phyloP scores from a whole-genome alignment of 2,329 filamentous ascomycete species.

The Claviceps purpurea region DNA sequence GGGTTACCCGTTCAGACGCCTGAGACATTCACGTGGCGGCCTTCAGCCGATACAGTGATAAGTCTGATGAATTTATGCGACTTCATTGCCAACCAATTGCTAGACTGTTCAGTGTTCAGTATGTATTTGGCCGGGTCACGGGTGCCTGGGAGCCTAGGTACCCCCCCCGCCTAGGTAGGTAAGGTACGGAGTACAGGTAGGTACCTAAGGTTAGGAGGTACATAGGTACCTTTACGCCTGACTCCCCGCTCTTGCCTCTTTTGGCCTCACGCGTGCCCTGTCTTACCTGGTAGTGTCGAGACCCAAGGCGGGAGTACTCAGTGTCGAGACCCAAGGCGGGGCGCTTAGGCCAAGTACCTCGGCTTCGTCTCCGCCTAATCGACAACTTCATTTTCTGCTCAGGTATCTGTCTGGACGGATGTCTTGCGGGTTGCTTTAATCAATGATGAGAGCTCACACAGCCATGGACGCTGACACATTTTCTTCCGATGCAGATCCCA shows the following conservation, averaged over 20 bases:
- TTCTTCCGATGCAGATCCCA: slow-evolving; percentile 32
- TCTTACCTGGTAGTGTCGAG: neutral
- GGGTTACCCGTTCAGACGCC: neutral
- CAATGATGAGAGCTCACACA: neutral
- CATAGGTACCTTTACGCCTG: too few species aligned
- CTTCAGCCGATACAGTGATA: neutral
- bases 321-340: neutral
- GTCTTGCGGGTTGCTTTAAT: neutral
- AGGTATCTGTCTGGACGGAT: too few species aligned
- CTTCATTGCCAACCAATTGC: neutral
- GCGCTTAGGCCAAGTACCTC: neutral
- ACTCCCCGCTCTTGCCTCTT: neutral
- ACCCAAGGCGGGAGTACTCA: too few species aligned
- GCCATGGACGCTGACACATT: slow-evolving; percentile 21
- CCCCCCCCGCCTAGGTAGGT: too few species aligned
- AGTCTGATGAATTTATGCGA: neutral
- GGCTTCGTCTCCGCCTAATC: neutral
- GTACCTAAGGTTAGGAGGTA: too few species aligned
- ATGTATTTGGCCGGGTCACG: too few species aligned
- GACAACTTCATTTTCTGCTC: neutral
- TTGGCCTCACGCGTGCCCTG: neutral
- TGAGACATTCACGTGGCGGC: slow-evolving; percentile 3
- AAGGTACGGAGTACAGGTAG: too few species aligned
- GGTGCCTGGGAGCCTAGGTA: too few species aligned
- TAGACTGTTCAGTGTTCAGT: too few species aligned